Base-by-base conservation (phyloP, 2,329 filamentous ascomycete genomes). In the Aspergillus melleus region DNA sequence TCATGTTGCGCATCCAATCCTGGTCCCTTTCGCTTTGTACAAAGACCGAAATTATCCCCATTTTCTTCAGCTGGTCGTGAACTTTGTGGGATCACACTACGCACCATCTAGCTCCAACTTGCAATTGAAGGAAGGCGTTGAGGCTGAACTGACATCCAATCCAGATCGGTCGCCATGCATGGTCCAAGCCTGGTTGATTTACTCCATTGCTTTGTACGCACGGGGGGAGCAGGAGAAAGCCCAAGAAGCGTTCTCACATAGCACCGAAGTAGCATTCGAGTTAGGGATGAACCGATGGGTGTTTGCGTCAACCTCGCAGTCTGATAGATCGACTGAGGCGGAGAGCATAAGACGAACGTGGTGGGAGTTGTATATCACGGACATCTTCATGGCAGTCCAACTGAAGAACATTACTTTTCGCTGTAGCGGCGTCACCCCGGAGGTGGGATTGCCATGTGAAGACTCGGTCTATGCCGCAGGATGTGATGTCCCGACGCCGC, bases 341-440 rank as follows among this genome's bases (percentile, higher is more conserved):
- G 92, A 96, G 75, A 91, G 89, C 71, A 90, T 90, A 85, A 84
- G 91, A 30, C 82, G 92, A 61, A 96, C 92, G 0, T 96, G 92
- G 92, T 96, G 92, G 92, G 91, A 85, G 67, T 69, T 90, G 29
- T 92, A 88, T 69, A 84, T 90, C 30, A 84, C 90, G 11, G 91
- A 96, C 68, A 90, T 90, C 52, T 89, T 93, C 83, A 84, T 95
- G 66, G 89, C 91, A 3, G 90, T 90, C 11, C 86, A 94, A 11
- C 68, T 69, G 29, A 68, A 69, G 22, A 68, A 63, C 16, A 70
- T 68, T 30, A 64, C 64, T 6, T 61, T 91, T 90, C 83, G 85
- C 59, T 90, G 89, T 55, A 88, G 85, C 54, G 92, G 92, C 69
- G 82, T 92, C 8, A 74, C 80, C 1, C 82, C 85, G 6, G 86